These are phyloP conservation scores for Xylaria curta DNA, from an alignment of 495 filamentous ascomycete genomes.

Conservation along the genomic window DNA sequence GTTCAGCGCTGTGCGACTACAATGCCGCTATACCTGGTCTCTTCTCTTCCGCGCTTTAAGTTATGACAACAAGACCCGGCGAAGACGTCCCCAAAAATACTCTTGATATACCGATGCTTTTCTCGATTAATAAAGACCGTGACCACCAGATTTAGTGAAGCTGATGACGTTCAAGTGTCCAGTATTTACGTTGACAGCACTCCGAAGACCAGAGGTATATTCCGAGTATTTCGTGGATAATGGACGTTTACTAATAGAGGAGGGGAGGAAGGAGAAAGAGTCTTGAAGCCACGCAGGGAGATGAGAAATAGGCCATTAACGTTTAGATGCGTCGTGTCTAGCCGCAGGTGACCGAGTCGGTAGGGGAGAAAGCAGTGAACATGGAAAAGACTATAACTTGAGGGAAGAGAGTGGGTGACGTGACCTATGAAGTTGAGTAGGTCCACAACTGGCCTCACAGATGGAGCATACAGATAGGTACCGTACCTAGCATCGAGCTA, in stretches of 20 bases:
- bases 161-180: constrained; percentile 9
- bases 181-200: constrained; percentile 28
- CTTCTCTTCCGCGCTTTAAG: constrained; percentile 29
- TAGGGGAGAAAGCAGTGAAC: constrained; percentile 34
- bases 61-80: constrained; percentile 24
- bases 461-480: constrained; percentile 21
- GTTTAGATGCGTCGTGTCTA: constrained; percentile 25
- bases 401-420: constrained; percentile 28
- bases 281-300: constrained; percentile 28
- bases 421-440: constrained; percentile 27
- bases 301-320: constrained; percentile 28
- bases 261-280: constrained; percentile 29
- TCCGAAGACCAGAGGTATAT: constrained; percentile 12
- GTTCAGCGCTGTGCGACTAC: constrained; percentile 38
- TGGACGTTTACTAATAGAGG: constrained; percentile 32
- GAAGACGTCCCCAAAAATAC: background rate
- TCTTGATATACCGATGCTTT: background rate
- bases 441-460: constrained; percentile 18
- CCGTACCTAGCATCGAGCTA: constrained; percentile 27
- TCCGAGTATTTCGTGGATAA: constrained; percentile 28
- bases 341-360: constrained; percentile 32
- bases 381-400: constrained; percentile 22
- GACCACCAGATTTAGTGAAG: background rate
- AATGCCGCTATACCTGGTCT: constrained; percentile 31
- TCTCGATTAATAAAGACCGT: constrained; percentile 8